Conservation (phyloP, 768 basidiomycete genomes). For the Clitopilus passeckerianus region DNA sequence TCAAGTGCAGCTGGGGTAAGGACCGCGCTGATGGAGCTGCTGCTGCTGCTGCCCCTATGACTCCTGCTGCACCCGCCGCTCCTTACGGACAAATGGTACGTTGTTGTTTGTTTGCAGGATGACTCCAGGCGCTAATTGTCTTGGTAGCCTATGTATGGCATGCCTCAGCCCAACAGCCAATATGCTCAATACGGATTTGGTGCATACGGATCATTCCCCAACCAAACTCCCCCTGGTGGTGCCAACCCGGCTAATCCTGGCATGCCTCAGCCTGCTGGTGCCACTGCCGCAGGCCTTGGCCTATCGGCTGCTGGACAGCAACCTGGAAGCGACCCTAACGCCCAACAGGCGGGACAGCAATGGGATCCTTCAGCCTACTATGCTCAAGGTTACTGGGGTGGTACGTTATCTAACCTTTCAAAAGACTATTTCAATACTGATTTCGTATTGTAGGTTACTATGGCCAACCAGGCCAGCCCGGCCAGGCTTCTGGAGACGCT, state of each 20-base stretch:
- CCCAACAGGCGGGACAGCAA: conserved; percentile 62
- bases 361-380: conserved; percentile 82
- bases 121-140: conserved; percentile 4
- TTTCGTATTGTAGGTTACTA: conserved; percentile 62
- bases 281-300: conserved; percentile 51
- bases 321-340: conserved; percentile 49
- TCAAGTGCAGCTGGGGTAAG: conserved; percentile 99
- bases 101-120: conserved; percentile 3
- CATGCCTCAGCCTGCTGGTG: conserved; percentile 48
- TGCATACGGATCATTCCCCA: conserved; percentile 68
- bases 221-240: conserved; percentile 46
- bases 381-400: conserved; percentile 74
- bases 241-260: conserved; percentile 49
- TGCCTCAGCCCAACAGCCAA: conserved; percentile 68
- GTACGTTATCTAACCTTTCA: conserved; percentile 33
- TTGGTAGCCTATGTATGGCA: conserved; percentile 79
- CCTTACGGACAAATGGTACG: conserved; percentile 82
- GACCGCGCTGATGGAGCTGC: conserved; percentile 76
- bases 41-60: conserved; percentile 45
- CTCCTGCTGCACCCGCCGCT: conserved; percentile 58
- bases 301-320: conserved; percentile 52
- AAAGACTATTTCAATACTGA: conserved; percentile 6
- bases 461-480: conserved; percentile 58
- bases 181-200: conserved; percentile 81
- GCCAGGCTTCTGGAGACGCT: conserved; percentile 51